These are phyloP conservation scores for Pseudogymnoascus sp. DNA, from an alignment of 2,329 filamentous ascomycete genomes.

Conservation along the genomic window DNA sequence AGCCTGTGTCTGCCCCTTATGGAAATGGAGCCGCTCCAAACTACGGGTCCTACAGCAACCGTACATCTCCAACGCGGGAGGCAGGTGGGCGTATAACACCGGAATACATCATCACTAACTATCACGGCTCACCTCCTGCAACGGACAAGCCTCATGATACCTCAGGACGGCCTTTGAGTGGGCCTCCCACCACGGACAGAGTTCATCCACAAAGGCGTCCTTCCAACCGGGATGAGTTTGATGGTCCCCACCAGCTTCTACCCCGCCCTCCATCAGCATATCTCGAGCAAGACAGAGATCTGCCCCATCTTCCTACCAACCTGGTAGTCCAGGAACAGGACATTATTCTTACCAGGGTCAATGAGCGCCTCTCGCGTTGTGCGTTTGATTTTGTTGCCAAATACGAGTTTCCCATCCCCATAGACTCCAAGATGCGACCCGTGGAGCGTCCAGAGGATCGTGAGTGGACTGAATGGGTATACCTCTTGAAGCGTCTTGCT, in stretches of 20 bases:
- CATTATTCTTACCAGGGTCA: constrained; percentile 69
- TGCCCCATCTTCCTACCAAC: constrained; percentile 76
- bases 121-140: constrained; percentile 49
- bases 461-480: constrained; percentile 91
- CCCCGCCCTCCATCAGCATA: constrained; percentile 64
- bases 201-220: constrained; percentile 55
- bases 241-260: constrained; percentile 77
- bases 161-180: constrained; percentile 36
- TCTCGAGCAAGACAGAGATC: constrained; percentile 69
- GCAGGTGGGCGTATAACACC: constrained; percentile 28
- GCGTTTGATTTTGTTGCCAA: constrained; percentile 87
- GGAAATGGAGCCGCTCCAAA: constrained; percentile 25
- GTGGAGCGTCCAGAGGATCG: constrained; percentile 68
- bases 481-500: constrained; percentile 74
- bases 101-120: constrained; percentile 29
- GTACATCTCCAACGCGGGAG: constrained; percentile 25
- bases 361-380: constrained; percentile 76
- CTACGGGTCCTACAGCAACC: constrained; percentile 25
- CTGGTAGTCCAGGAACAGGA: constrained; percentile 80
- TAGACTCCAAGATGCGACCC: constrained; percentile 64
- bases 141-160: constrained; percentile 56
- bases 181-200: constrained; percentile 42
- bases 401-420: constrained; percentile 81
- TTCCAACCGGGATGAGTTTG: constrained; percentile 82
- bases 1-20: constrained; percentile 24